Evolutionary conservation across 805 yeast genomes (phyloP), one percentile per base, ranked within the genome.

Genomic region (Saccharomycopsis sp.): DNA sequence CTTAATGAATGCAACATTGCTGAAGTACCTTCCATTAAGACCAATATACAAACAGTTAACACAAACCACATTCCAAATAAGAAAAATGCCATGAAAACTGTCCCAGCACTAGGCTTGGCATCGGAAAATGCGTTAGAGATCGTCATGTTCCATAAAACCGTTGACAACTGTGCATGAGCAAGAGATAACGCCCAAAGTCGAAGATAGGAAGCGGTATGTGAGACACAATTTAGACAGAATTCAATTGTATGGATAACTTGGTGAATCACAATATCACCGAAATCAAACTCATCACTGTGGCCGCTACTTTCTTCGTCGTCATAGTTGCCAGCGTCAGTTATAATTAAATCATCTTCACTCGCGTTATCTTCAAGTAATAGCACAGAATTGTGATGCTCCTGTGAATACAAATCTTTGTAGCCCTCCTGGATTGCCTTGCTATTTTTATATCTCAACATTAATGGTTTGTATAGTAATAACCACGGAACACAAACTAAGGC

Each of bases 1-100:
- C 99, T 85, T 59, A 93, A 74, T n/a, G 97, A 84, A 66, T 93
- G 99, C 59, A 93, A 75, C 98, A 93, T 93, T 28, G 98, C 98
- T 21, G 97, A 87, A 0, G 99, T 93, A 48, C 98, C 99, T 66
- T 93, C 99, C 99, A 93, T 93, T 43, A 85, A 69, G 11, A 93
- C 97, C 58, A 93, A 72, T 55, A 93, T 87, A 57, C 86, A 83
- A 21, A 89, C 90, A 0, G 98, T 90, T 51, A 93, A 70, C 2
- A 77, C 77, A 62, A 93, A 88, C 99, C 99, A 93, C 83, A 93
- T 79, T 19, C 83, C 95, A 62, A 93, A 93, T 59, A 93, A 66
- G 20, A 83, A 58, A 31, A 89, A 93, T 1, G 86, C 79, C 72
- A 77, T 78, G 22, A 81, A 51, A 1, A 87, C 83, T 9, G 96